Percentiles rank a stretch among this genome's conserved stretches.
Evolutionary conservation across 2,329 filamentous ascomycete species (phyloP).

Genomic region (Chrysoporthe deuterocubensis): DNA sequence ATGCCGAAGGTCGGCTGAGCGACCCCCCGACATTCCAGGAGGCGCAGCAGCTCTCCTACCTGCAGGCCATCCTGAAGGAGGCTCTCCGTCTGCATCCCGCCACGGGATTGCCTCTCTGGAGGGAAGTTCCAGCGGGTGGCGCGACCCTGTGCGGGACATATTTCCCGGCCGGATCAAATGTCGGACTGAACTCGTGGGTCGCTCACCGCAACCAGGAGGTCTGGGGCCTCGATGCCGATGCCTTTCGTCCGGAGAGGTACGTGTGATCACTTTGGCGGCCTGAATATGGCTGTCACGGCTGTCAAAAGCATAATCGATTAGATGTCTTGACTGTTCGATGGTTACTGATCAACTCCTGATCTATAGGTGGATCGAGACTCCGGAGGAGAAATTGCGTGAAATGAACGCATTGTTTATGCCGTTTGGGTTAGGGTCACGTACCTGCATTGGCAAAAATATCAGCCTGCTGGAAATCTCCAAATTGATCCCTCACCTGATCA

Average conservation of each 20-base stretch:
- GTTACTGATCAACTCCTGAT: not conserved
- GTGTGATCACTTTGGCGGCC: not conserved
- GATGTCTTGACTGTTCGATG: not conserved
- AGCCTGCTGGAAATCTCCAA: constrained; percentile 25
- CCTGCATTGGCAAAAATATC: constrained; percentile 46
- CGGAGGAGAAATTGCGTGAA: constrained; percentile 1
- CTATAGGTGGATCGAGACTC: not conserved
- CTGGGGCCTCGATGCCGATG: constrained; percentile 15
- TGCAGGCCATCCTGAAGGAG: constrained; percentile 60
- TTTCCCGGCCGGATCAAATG: constrained; percentile 15
- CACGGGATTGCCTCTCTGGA: constrained; percentile 52
- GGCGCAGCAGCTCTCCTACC: constrained; percentile 49
- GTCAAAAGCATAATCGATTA: not conserved
- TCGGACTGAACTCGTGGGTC: constrained; percentile 30
- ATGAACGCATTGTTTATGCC: constrained; percentile 33
- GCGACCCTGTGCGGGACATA: constrained; percentile 40
- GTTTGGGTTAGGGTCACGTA: constrained; percentile 55
- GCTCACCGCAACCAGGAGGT: constrained; percentile 35
- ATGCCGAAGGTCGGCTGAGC: constrained; percentile 31
- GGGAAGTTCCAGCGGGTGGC: constrained; percentile 51
- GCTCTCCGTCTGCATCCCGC: constrained; percentile 56
- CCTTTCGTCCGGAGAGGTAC: constrained; percentile 21
- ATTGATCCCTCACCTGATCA: constrained; percentile 22
- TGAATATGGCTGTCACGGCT: not conserved
- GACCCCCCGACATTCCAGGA: constrained; percentile 40